Conservation (phyloP, 179 eudicot species). For the Silene coronaria region DNA sequence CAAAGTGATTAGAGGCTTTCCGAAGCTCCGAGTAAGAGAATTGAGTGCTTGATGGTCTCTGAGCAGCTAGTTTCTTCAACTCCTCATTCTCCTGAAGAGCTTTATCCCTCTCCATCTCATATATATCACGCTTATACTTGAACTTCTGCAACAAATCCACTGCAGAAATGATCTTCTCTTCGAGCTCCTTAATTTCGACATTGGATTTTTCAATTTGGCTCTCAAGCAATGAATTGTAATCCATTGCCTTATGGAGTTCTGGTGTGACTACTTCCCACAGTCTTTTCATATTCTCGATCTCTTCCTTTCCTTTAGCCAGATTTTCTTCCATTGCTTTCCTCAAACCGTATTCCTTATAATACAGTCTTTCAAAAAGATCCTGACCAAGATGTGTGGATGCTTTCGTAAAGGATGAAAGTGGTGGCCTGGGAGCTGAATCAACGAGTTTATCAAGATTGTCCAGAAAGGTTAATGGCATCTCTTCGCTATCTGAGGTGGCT, state of each 20-base stretch:
- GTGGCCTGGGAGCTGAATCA: too few species aligned
- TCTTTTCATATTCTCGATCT: conserved; percentile 6
- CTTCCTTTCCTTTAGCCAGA: neutral
- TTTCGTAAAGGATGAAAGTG: neutral
- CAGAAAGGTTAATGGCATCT: too few species aligned
- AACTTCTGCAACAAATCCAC: conserved; percentile 48
- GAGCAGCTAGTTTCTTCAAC: conserved; percentile 37
- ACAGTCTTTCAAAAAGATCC: neutral
- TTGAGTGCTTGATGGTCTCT: neutral
- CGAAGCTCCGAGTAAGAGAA: conserved; percentile 44
- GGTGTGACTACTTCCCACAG: conserved; percentile 18
- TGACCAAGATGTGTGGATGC: neutral
- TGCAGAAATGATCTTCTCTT: conserved; percentile 52
- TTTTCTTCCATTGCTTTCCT: conserved; percentile 10
- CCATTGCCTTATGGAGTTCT: conserved; percentile 42
- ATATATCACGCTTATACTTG: conserved; percentile 56
- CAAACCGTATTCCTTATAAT: neutral
- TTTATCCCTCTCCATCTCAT: conserved; percentile 25
- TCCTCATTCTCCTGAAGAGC: conserved; percentile 37
- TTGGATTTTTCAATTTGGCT: conserved; percentile 41
- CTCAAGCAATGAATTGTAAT: conserved; percentile 13
- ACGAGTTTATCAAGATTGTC: too few species aligned
- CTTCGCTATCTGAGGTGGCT: neutral
- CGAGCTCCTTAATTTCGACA: conserved; percentile 43
- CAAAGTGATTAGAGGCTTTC: conserved; percentile 26